A percentile compares a stretch with the other conserved stretches of the same genome.
These are phyloP conservation scores for Gilbertella persicaria DNA, from an alignment of 371 early-diverging fungal species.

Conservation along the genomic window DNA sequence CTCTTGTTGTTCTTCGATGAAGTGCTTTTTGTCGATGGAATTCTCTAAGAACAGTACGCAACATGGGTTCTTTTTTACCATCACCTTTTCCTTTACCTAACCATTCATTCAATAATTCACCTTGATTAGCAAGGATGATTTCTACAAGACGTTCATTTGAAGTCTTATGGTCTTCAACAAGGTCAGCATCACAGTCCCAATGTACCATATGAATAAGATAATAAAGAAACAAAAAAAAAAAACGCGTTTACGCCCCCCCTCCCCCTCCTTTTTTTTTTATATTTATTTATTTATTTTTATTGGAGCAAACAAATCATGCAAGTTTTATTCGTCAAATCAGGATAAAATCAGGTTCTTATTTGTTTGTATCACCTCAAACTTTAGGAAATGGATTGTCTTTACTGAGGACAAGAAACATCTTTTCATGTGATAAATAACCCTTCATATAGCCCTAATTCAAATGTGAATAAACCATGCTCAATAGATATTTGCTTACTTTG, in stretches of 20 bases:
- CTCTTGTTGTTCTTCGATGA: background rate
- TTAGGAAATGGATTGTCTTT: conserved; percentile 79
- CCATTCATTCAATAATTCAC: background rate
- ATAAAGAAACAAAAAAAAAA: background rate
- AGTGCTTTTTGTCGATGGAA: background rate
- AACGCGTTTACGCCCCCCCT: background rate
- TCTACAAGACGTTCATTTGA: background rate
- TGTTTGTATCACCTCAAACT: conserved; percentile 26
- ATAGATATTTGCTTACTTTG: conserved; percentile 49
- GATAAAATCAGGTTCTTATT: conserved; percentile 1
- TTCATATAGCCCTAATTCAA: conserved; percentile 73
- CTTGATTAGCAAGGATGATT: background rate
- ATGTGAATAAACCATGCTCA: background rate
- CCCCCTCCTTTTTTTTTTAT: background rate
- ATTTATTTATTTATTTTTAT: background rate
- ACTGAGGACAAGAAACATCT: conserved; percentile 74
- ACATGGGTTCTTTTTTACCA: background rate
- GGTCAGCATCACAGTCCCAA: background rate
- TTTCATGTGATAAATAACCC: conserved; percentile 87
- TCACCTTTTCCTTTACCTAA: background rate
- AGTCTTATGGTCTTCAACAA: background rate
- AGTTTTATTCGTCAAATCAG: no score
- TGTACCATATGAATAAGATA: background rate
- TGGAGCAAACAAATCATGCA: background rate
- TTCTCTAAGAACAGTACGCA: background rate